Evolutionary conservation across 345 rosid genomes (phyloP), one percentile per base, ranked within the genome.

Genomic region (Salix exigua): DNA sequence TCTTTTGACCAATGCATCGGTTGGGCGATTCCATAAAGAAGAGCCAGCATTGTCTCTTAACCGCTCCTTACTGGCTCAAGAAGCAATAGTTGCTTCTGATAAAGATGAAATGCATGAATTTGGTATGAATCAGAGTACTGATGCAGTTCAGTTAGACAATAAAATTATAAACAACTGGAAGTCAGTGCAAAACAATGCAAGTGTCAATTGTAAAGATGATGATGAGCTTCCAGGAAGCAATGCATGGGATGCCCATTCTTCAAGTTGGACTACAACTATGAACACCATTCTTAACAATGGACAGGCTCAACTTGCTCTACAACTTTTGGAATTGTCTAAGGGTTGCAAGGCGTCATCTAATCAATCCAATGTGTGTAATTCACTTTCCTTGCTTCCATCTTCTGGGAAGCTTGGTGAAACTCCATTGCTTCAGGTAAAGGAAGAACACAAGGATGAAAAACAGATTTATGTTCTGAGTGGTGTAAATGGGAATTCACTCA

Each of bases 1-100:
- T 70, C 90, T 93, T 78, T 83, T 96, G 87, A 88, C 85, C 77
- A 93, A 94, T 81, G 99, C 88, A 53, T 86, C 94, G 78, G 81
- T 62, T 65, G 90, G 94, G 74, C 77, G 0, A 71, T 80, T 58
- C 74, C 76, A 65, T 62, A 81, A 78, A 82, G 86, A 76, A 82
- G 86, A 76, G 68, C 78, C 70, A 66, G 78, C 75, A 51, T 71
- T 73, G 72, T 77, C 78, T 44, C 38, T 25, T n/a, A 53, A 74
- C 44, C 69, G 68, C 68, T n/a, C 60, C 68, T 72, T 76, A 63
- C 69, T 70, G 28, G 61, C 48, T 65, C 80, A 38, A 14, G 88
- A 81, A 63, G 72, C 42, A 23, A 67, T 33, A 28, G 63, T 23
- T 73, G 40, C 79, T 66, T 74, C 72, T 68, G 82, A 80, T 72